Conservation (phyloP, 176 grass and related monocot species). For the Lolium multiflorum region DNA sequence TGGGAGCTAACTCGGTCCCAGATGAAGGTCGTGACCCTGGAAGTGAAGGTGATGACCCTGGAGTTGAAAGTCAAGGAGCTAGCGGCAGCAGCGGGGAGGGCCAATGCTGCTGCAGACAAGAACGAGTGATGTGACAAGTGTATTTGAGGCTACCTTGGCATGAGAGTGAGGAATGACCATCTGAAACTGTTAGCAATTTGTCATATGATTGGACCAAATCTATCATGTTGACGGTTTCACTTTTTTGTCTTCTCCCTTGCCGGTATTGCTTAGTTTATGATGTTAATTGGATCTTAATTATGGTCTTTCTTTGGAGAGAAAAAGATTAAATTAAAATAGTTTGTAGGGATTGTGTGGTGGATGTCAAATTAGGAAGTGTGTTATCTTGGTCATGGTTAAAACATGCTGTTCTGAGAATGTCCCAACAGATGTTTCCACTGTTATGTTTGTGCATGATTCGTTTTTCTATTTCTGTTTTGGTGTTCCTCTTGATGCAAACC, state of each 20-base stretch:
- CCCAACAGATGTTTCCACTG: background rate
- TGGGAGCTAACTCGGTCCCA: background rate
- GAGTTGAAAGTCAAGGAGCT: background rate
- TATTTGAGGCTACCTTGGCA: background rate
- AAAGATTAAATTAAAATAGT: background rate
- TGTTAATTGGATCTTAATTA: background rate
- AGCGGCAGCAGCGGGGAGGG: background rate
- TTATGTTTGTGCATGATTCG: background rate
- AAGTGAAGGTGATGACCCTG: background rate
- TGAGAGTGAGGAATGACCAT: conserved; percentile 7
- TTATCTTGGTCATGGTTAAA: background rate
- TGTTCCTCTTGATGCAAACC: background rate
- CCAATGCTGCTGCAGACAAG: background rate
- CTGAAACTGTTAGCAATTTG: background rate
- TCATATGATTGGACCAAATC: background rate
- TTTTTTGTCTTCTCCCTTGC: background rate
- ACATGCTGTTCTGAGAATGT: background rate
- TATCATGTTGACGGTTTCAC: background rate
- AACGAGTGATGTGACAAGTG: background rate
- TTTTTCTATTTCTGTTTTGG: background rate
- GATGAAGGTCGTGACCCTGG: background rate
- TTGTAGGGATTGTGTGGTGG: background rate
- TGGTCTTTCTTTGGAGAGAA: background rate
- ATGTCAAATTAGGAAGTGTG: background rate
- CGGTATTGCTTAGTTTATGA: background rate